Base-by-base conservation (phyloP, 768 basidiomycete genomes). In the Boletus rubroflammeus region DNA sequence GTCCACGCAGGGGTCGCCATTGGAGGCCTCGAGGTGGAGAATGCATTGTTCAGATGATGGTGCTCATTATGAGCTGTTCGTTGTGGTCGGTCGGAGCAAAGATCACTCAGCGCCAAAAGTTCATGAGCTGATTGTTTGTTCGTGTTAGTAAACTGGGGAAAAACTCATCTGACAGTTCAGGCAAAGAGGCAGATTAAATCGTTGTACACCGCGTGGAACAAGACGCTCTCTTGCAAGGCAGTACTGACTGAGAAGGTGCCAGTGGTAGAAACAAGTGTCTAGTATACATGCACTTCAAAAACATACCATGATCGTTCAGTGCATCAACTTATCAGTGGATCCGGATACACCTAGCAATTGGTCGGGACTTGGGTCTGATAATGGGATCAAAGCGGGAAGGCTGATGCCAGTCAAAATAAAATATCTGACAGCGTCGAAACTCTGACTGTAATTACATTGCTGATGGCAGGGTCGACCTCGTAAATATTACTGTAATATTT, bases 1-100 rank as follows among this genome's bases (percentile, higher is more conserved):
- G 42, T 64, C 55, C 53, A 47, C 9, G 44, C 11, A 13, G 39
- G 17, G 17, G 47, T 46, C 35, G 53, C 58, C 67, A 68, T 68
- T 26, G 31, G 21, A 49, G 19, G 23, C 39, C 28, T 5, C 10
- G 34, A 47, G 26, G 43, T 9, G 17, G 29, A 43, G 6, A 19
- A 10, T 36, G 43, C 53, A 57, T 60, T 23, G 31, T 31, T 62
- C 46, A 68, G 53, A 61, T 42, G 50, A 56, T 29, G 47, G 28
- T 23, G 42, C 40, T 34, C 64, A 69, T 68, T 28, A 7, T 61
- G 68, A 51, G 51, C 55, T 47, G 19, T 3, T 41, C 4, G 45
- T 44, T 23, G 51, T 50, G 21, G 50, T 54, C 40, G 10, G n/a
- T n/a, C n/a, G n/a, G 11, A 29, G 25, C 5, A 45, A 43, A 31